Base-by-base conservation (phyloP, 2,329 filamentous ascomycete genomes). In the Fusarium scirpi region DNA sequence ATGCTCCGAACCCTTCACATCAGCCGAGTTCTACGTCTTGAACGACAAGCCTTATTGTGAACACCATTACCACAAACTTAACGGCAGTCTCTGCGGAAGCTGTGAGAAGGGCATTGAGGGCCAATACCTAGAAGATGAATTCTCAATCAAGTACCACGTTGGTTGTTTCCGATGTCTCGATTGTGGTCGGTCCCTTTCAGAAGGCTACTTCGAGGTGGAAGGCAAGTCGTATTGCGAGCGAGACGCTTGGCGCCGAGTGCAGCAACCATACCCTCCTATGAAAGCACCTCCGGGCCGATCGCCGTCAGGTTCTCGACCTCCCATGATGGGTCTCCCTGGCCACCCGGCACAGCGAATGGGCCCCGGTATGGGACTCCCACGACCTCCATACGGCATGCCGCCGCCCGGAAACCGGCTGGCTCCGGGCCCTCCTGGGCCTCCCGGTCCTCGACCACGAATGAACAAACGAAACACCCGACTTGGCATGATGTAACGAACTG, bases 61-160 rank as follows among this genome's bases (percentile, higher is more conserved):
- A 72, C 90, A 91, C 52, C 94, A 98, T 80, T 99, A 98, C 78
- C 96, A 99, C 82, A 88, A 92, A 78, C 86, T 96, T 34, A 98
- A 98, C 74, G 91, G 92, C 53, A 97, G 93, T 48, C 83, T 98
- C 2, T 99, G 96, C 78, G 87, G 88, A 18, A 87, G 86, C 30
- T 99, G 96, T 79, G 87, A 92, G 69, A 84, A 85, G 13, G 96
- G 96, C 16, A 98, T 99, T 72, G 96, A 99, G 80, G 96, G 96
- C 1, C 91, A 94, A 73, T 99, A 97, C 75, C 85, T 98, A 40
- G 94, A 97, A 78, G 97, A 96, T 30, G 92, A 94, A 74, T 80
- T 84, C 41, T 83, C 86, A 34, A 86, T 89, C 73, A 98, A 98
- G 78, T 96, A 94, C 80, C 96, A 99, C 78, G 89, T 93, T 0